phyloP scores from a whole-genome alignment of 2,329 filamentous ascomycete species.

The Phyllosticta citribraziliensis region DNA sequence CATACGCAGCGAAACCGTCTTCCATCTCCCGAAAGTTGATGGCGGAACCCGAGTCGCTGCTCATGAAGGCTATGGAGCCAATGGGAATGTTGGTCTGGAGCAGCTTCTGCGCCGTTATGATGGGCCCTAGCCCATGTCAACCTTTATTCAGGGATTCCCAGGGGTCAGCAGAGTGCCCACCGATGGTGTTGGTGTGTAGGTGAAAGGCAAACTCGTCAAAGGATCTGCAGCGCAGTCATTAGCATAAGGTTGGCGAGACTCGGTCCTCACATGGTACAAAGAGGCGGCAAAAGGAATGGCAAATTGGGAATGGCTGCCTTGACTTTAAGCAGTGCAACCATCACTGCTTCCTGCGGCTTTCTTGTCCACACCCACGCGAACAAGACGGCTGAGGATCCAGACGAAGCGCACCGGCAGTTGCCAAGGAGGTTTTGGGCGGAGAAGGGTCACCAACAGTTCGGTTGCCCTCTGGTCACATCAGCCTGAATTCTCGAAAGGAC shows the following conservation, averaged over 20 bases:
- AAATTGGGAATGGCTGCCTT: neutral
- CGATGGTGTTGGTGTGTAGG: constrained; percentile 47
- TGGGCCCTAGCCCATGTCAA: constrained; percentile 32
- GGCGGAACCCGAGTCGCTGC: constrained; percentile 46
- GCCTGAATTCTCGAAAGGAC: constrained; percentile 2
- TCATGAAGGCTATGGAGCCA: constrained; percentile 47
- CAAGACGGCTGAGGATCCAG: neutral
- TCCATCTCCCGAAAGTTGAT: constrained; percentile 43
- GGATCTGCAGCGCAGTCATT: constrained; percentile 27
- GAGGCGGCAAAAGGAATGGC: neutral
- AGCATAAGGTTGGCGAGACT: neutral
- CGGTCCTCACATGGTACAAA: neutral
- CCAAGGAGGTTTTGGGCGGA: constrained; percentile 8
- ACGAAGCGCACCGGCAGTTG: constrained; percentile 13
- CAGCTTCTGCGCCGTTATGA: constrained; percentile 45
- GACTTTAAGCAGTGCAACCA: neutral
- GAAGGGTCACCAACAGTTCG: constrained; percentile 34
- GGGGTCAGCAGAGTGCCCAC: constrained; percentile 14
- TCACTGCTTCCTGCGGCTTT: neutral
- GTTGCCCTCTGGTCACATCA: constrained; percentile 35
- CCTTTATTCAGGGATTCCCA: neutral
- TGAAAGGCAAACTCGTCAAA: constrained; percentile 46
- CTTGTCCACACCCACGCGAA: neutral
- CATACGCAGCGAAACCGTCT: constrained; percentile 50
- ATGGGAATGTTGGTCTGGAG: constrained; percentile 38